Base-by-base conservation (phyloP, 73 alveolate species). In the Symbiodinium pilosum region DNA sequence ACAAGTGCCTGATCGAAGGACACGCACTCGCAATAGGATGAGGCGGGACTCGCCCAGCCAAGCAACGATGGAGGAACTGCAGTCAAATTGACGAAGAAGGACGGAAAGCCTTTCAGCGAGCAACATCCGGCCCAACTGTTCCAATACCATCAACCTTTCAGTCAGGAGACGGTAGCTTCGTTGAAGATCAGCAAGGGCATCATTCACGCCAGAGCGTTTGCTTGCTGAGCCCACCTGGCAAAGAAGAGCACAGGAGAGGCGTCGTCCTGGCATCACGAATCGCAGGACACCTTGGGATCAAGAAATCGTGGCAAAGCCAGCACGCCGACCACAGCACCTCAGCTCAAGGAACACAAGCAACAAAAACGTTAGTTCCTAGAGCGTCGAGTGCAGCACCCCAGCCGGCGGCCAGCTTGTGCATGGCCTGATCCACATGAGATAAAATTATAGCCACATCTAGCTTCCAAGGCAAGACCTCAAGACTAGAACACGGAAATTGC, bases 11-110 rank as follows among this genome's bases (percentile, higher is more conserved):
- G 38, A 32, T 21, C 26, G 47, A n/a, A 18, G 51, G 32, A 56
- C 32, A 56, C 20, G 77, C 3, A 56, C 28, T 28, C 84, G n/a
- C n/a, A n/a, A n/a, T n/a, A n/a, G 1, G 86, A 24, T 34, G 30
- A 28, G 12, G 64, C 39, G 2, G 24, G 42, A 59, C 69, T 26
- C 56, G 38, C 43, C 36, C 5, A 40, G n/a, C n/a, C 77, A 38
- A 28, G 69, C 69, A 4, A 21, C 71, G 30, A 38, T 26, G 73
- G 73, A 11, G 6, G 89, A 43, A 91, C 81, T 18, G 51, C 26
- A 24, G 52, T 56, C 43, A 91, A 34, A n/a, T 91, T 83, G 81
- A 91, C 97, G 77, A 91, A 91, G 97, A 91, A 91, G 97, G 88
- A 91, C 3, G 89, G 87, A 28, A 91, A 91, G 54, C 97, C 97